Evolutionary conservation across 2,329 filamentous ascomycete genomes (phyloP).

Genomic region (Fusarium veterinarium): DNA sequence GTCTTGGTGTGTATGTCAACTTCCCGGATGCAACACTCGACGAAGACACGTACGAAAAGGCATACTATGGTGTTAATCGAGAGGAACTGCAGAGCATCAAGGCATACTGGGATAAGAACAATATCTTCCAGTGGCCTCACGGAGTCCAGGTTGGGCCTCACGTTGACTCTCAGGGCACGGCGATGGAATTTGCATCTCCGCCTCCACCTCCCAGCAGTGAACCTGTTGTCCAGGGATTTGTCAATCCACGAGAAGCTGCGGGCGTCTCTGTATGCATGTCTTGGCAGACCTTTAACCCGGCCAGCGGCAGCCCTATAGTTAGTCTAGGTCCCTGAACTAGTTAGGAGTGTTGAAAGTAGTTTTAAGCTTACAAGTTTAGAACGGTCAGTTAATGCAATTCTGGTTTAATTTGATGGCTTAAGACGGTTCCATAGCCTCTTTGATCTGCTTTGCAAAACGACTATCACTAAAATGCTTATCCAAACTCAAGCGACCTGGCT

Average conservation of each 20-base stretch:
- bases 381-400: too few relatives aligned
- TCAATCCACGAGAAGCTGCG: neutral
- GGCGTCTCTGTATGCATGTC: rapidly evolving
- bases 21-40: slow-evolving; percentile 42
- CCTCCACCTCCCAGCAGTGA: neutral
- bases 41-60: slow-evolving; percentile 32
- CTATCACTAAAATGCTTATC: too few relatives aligned
- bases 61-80: slow-evolving; percentile 48
- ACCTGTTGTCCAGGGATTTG: neutral
- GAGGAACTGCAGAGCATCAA: slow-evolving; percentile 43
- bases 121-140: slow-evolving; percentile 47
- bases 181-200: rapidly evolving
- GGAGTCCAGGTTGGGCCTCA: slow-evolving; percentile 23
- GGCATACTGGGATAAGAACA: slow-evolving; percentile 41
- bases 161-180: rapidly evolving
- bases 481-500: too few relatives aligned
- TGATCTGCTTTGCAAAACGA: too few relatives aligned
- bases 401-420: too few relatives aligned
- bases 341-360: too few relatives aligned
- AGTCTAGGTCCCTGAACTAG: rapidly evolving
- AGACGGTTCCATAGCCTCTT: too few relatives aligned
- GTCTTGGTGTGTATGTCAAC: slow-evolving; percentile 45
- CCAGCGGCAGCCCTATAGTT: neutral
- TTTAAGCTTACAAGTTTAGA: too few relatives aligned
- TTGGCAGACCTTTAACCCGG: neutral